A percentile compares a stretch with the other conserved stretches of the same genome.
Conservation (phyloP, 352 stramenopile genomes). For the Phytopythium delawarense region DNA sequence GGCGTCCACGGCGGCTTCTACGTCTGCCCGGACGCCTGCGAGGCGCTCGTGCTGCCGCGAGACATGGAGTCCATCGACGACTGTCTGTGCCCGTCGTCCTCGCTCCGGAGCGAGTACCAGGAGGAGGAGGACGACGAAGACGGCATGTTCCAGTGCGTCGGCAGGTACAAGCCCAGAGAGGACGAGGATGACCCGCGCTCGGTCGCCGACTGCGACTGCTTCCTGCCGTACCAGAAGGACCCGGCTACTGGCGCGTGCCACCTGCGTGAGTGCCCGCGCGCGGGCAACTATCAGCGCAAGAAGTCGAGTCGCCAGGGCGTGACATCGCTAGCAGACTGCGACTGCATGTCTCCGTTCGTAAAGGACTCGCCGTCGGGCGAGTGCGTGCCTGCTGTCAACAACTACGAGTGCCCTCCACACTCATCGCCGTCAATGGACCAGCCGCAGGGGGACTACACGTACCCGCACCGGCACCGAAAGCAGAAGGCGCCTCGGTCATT, state of each 20-base stretch:
- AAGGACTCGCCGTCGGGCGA: constrained; percentile 78
- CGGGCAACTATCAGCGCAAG: constrained; percentile 74
- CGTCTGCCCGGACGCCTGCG: constrained; percentile 58
- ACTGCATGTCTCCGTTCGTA: constrained; percentile 48
- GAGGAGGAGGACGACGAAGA: constrained; percentile 20
- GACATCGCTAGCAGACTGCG: constrained; percentile 67
- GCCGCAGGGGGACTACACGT: not conserved
- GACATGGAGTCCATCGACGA: constrained; percentile 81
- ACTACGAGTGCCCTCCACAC: constrained; percentile 8
- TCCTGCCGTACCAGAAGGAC: constrained; percentile 70
- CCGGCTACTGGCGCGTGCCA: constrained; percentile 43
- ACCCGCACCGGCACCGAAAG: not conserved
- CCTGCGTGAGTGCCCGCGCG: constrained; percentile 54
- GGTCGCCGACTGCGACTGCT: constrained; percentile 68
- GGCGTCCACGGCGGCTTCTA: constrained; percentile 35
- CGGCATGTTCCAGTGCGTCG: constrained; percentile 44
- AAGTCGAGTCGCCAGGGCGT: not conserved
- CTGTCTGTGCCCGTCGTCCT: constrained; percentile 57
- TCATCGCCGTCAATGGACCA: not conserved
- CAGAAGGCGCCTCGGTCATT: constrained; percentile 33
- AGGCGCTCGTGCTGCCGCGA: constrained; percentile 72
- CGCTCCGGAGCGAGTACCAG: constrained; percentile 19
- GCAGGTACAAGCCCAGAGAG: constrained; percentile 50
- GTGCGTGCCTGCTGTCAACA: constrained; percentile 25
- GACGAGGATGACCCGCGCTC: constrained; percentile 28